These are phyloP conservation scores for Pythium phragmiticola DNA, from an alignment of 352 stramenopile species.

Conservation along the genomic window DNA sequence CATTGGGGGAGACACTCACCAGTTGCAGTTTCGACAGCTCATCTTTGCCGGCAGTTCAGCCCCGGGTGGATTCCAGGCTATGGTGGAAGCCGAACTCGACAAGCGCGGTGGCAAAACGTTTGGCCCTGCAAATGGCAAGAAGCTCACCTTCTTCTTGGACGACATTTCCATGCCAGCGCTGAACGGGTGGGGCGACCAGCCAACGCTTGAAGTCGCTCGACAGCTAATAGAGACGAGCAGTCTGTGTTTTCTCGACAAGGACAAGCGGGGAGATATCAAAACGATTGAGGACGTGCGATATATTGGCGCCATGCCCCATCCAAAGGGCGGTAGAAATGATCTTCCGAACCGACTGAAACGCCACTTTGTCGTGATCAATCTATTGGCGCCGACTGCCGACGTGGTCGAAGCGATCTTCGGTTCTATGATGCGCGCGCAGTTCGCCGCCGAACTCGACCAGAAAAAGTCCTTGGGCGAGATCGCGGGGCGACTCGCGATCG, in stretches of 20 bases:
- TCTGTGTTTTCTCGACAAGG: slow-evolving; percentile 81
- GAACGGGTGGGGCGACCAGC: slow-evolving; percentile 77
- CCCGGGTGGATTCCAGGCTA: slow-evolving; percentile 75
- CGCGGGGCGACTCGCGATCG: slow-evolving; percentile 39
- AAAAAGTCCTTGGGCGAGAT: slow-evolving; percentile 48
- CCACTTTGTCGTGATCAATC: slow-evolving; percentile 89
- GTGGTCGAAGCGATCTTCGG: slow-evolving; percentile 88
- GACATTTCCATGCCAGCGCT: slow-evolving; percentile 67
- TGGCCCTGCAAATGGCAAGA: slow-evolving; percentile 63
- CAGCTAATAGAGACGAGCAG: slow-evolving; percentile 69
- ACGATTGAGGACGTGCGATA: slow-evolving; percentile 68
- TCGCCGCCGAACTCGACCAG: slow-evolving; percentile 29
- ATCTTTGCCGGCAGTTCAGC: slow-evolving; percentile 87
- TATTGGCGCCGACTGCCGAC: slow-evolving; percentile 69
- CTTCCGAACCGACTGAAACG: slow-evolving; percentile 89
- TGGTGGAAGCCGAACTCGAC: slow-evolving; percentile 72
- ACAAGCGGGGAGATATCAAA: slow-evolving; percentile 82
- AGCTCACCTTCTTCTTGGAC: slow-evolving; percentile 80
- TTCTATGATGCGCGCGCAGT: slow-evolving; percentile 66
- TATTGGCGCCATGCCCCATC: slow-evolving; percentile 62
- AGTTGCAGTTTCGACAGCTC: slow-evolving; percentile 74
- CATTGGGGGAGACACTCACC: slow-evolving; percentile 29
- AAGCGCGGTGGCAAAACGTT: slow-evolving; percentile 82
- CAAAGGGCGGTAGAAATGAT: slow-evolving; percentile 71
- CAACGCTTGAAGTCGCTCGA: slow-evolving; percentile 70